Evolutionary conservation across 805 yeast genomes (phyloP).

Genomic region (Wickerhamiella musiphila): DNA sequence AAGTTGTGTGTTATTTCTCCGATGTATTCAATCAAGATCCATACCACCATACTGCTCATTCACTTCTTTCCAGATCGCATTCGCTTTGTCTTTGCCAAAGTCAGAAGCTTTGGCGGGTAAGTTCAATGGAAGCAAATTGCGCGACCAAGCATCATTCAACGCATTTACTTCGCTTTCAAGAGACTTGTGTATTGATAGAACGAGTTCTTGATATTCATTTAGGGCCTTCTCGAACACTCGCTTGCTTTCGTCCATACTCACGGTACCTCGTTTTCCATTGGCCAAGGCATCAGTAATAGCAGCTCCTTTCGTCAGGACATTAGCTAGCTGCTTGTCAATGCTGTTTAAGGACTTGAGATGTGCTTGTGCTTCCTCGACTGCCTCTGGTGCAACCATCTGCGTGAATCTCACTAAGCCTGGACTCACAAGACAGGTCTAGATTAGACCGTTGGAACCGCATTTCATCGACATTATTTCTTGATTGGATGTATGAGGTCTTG

Average conservation of each 20-base stretch:
- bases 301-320: slow-evolving; percentile 17
- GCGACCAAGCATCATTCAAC: slow-evolving; percentile 33
- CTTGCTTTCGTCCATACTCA: slow-evolving; percentile 14
- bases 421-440: too few species aligned
- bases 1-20: too few species aligned
- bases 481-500: too few species aligned
- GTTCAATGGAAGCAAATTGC: slow-evolving; percentile 44
- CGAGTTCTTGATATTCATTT: slow-evolving; percentile 31
- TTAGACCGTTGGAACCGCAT: too few species aligned
- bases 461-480: too few species aligned
- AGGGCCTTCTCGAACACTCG: slow-evolving; percentile 29
- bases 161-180: slow-evolving; percentile 49
- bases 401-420: neutral
- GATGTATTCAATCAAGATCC: too few species aligned
- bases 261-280: slow-evolving; percentile 14
- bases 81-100: slow-evolving; percentile 42
- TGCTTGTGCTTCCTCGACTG: slow-evolving; percentile 5
- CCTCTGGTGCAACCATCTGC: neutral
- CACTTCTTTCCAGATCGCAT: slow-evolving; percentile 22
- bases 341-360: slow-evolving; percentile 17
- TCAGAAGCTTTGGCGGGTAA: slow-evolving; percentile 56
- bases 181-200: slow-evolving; percentile 41
- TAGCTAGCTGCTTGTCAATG: slow-evolving; percentile 15
- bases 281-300: slow-evolving; percentile 15
- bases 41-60: slow-evolving; percentile 4